phyloP scores from a whole-genome alignment of 768 basidiomycete species.

The Leccinum arenicola region DNA sequence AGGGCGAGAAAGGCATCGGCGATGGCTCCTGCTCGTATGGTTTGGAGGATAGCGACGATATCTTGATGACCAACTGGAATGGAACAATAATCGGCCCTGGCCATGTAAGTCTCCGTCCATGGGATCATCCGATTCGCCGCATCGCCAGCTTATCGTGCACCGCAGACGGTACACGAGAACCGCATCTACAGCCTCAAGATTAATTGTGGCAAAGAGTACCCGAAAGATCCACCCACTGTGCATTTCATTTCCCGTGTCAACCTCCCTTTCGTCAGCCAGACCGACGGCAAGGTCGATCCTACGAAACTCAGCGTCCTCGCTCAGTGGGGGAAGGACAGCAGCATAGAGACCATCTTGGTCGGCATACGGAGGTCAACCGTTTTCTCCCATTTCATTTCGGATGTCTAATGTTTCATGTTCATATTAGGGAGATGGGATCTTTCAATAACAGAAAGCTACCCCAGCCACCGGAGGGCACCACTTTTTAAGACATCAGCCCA shows the following conservation, averaged over 20 bases:
- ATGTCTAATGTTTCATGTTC: conserved; percentile 4
- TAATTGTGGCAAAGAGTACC: conserved; percentile 72
- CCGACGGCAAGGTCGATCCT: conserved; percentile 76
- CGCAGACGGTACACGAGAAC: conserved; percentile 95
- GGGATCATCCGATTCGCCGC: conserved; percentile 6
- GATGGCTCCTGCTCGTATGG: conserved; percentile 98
- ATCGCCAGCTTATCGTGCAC: conserved; percentile 15
- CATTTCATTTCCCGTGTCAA: conserved; percentile 90
- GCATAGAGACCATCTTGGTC: conserved; percentile 88
- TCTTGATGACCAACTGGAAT: conserved; percentile 98
- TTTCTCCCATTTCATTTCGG: background rate
- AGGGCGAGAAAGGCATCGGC: conserved; percentile 99
- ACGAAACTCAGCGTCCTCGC: conserved; percentile 67
- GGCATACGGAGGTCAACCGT: conserved; percentile 78
- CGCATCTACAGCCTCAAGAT: conserved; percentile 96
- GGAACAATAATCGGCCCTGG: conserved; percentile 99
- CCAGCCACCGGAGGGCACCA: conserved; percentile 88
- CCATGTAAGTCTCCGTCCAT: conserved; percentile 60
- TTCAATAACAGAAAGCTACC: conserved; percentile 90
- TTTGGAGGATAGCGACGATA: conserved; percentile 91
- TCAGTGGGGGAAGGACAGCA: conserved; percentile 72
- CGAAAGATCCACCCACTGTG: conserved; percentile 74
- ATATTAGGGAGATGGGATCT: conserved; percentile 86
- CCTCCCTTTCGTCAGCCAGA: conserved; percentile 82
- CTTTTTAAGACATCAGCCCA: conserved; percentile 42